Evolutionary conservation across 2,329 filamentous ascomycete genomes (phyloP), one percentile per base, ranked within the genome.

Genomic region (Paraphaeosphaeria minitans): DNA sequence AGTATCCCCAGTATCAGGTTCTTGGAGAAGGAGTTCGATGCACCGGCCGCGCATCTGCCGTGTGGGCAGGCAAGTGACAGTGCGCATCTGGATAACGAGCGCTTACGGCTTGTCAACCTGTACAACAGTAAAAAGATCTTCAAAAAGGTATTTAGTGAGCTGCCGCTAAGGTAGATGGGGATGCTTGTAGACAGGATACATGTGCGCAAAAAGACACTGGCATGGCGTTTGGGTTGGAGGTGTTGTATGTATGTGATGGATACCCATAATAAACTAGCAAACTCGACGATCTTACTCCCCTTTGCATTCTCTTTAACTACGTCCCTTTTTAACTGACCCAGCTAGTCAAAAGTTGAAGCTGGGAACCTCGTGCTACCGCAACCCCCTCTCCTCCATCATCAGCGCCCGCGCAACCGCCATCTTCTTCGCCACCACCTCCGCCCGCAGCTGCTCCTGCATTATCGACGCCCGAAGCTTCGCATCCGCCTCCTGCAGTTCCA

Each of bases 1-100:
- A 96, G 91, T 0, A 99, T 99, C 66, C 95, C 95, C 0, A 92
- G 92, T 0, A 98, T 98, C 57, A 83, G 95, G 6, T 98, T 98
- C 72, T 75, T 98, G 39, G 94, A 98, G 76, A 97, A 97, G 79
- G 92, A 96, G 69, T 97, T 98, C 72, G 84, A 85, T 2, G 95
- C 95, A 0, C 93, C 93, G 0, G 94, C 95, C 0, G 94, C 94
- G 0, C 93, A 98, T 76, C 79, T 99, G 35, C 96, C 95, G 0
- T 97, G 93, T 71, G 96, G 96, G 0, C 93, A 97, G 77, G 93
- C 94, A 13, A 97, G 92, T 68, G 95, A 99, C 72, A 89, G 89
- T 53, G 95, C 94, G 19, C 95, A 99, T 84, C 78, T 99, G 77
- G 92, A 96, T 71, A 98, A 99, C 70, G 95, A 99, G 83, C 81